Evolutionary conservation across 1,284 basidiomycete species (phyloP).

Genomic region (Hemileccinum hortonii): DNA sequence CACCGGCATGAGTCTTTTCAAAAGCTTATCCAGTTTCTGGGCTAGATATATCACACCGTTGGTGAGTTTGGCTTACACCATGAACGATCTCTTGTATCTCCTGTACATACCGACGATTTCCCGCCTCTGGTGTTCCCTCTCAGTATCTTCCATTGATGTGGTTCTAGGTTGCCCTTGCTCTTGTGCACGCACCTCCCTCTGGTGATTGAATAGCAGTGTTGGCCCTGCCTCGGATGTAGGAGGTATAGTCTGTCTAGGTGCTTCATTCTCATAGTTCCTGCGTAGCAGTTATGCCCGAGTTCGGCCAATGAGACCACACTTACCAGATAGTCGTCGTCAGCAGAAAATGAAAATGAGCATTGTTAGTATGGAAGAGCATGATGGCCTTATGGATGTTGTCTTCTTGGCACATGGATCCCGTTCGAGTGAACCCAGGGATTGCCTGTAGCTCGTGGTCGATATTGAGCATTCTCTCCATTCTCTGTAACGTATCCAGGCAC

Average conservation of each 20-base stretch:
- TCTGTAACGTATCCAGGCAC: conserved; percentile 5
- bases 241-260: neutral
- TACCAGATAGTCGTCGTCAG: conserved; percentile 11
- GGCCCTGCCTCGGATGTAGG: neutral
- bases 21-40: conserved; percentile 4
- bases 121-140: neutral
- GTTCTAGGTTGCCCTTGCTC: neutral
- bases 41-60: neutral
- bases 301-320: neutral
- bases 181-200: neutral
- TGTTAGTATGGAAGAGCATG: neutral
- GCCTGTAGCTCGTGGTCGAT: neutral
- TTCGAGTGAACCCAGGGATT: neutral
- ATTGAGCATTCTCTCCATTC: neutral
- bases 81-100: neutral
- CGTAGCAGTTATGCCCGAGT: neutral
- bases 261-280: conserved; percentile 5
- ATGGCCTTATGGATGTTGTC: conserved; percentile 1
- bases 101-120: conserved; percentile 6
- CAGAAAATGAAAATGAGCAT: conserved; percentile 10
- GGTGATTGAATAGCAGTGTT: neutral
- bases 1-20: conserved; percentile 1
- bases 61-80: neutral
- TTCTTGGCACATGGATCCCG: neutral
- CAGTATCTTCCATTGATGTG: neutral